A percentile compares a stretch with the other conserved stretches of the same genome.
Evolutionary conservation across 2,329 filamentous ascomycete genomes (phyloP).

Genomic region (Zalaria obscura): DNA sequence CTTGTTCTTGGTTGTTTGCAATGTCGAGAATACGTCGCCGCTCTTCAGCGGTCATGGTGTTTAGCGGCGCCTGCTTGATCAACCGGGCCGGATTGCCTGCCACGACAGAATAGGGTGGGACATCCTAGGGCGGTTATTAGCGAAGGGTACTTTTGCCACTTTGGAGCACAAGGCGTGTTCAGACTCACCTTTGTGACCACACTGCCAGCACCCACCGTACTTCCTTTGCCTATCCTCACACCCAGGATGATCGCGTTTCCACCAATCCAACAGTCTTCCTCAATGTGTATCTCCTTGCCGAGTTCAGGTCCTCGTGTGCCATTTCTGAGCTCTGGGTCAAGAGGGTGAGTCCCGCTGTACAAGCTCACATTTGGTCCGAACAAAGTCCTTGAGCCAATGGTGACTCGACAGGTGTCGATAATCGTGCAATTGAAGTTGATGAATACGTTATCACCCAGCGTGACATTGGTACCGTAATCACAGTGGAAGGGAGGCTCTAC

Average conservation of each 20-base stretch:
- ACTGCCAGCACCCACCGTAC: constrained; percentile 63
- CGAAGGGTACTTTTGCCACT: too few species aligned
- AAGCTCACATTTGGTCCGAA: constrained; percentile 67
- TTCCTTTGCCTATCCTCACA: constrained; percentile 62
- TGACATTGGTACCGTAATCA: constrained; percentile 68
- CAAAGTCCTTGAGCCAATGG: constrained; percentile 62
- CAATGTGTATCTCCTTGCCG: constrained; percentile 60
- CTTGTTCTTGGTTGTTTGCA: not conserved
- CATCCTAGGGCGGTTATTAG: constrained; percentile 25
- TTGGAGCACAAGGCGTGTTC: too few species aligned
- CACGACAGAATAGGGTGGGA: constrained; percentile 48
- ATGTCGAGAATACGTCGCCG: constrained; percentile 7
- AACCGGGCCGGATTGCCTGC: constrained; percentile 44
- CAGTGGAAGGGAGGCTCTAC: constrained; percentile 55
- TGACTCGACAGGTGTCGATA: constrained; percentile 62
- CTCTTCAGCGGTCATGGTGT: constrained; percentile 7
- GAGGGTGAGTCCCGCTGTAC: constrained; percentile 61
- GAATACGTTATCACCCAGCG: constrained; percentile 55
- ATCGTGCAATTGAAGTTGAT: constrained; percentile 65
- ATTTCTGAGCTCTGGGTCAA: constrained; percentile 60
- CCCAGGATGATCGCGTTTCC: constrained; percentile 62
- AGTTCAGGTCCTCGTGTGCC: constrained; percentile 61
- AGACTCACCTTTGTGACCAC: constrained; percentile 56
- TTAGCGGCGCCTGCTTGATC: constrained; percentile 6
- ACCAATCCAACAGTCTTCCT: constrained; percentile 70